These are phyloP conservation scores for Cairneyella variabilis DNA, from an alignment of 495 filamentous ascomycete genomes.

Conservation along the genomic window DNA sequence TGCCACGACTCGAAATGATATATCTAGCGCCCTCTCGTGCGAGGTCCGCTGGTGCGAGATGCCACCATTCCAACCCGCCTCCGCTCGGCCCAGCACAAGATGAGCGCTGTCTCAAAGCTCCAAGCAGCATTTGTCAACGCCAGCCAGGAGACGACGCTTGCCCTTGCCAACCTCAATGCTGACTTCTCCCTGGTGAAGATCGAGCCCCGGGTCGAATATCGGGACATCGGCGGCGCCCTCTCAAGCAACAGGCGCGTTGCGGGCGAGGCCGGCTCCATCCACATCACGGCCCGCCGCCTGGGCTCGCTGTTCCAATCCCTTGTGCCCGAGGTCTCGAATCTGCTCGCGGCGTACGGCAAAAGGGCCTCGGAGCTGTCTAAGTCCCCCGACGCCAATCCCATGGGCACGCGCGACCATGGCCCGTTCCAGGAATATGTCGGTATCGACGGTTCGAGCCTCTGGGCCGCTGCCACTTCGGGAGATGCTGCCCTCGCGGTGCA, in stretches of 20 bases:
- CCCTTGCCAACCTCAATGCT: slow-evolving; percentile 29
- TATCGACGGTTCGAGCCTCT: slow-evolving; percentile 33
- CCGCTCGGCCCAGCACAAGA: too few species aligned
- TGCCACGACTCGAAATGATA: too few species aligned
- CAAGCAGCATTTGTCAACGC: too few species aligned
- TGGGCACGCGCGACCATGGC: background rate
- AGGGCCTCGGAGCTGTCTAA: slow-evolving; percentile 34
- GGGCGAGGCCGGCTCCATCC: slow-evolving; percentile 29
- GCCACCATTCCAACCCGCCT: too few species aligned
- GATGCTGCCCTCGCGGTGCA: slow-evolving; percentile 27
- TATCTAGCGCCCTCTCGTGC: too few species aligned
- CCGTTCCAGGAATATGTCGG: slow-evolving; percentile 19
- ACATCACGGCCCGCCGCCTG: slow-evolving; percentile 30
- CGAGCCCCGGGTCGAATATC: slow-evolving; percentile 32
- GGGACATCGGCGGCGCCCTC: slow-evolving; percentile 21
- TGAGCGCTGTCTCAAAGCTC: too few species aligned
- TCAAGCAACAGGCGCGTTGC: slow-evolving; percentile 19
- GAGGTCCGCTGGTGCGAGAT: too few species aligned
- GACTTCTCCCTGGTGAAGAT: slow-evolving; percentile 33
- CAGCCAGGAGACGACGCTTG: too few species aligned
- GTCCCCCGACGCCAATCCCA: slow-evolving; percentile 15
- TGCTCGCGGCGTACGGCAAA: slow-evolving; percentile 35
- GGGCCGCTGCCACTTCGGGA: slow-evolving; percentile 39
- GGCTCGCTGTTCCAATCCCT: slow-evolving; percentile 30
- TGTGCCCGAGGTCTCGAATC: slow-evolving; percentile 29